These are phyloP conservation scores for Aspergillus sp. DNA, from an alignment of 2,329 filamentous ascomycete genomes.

Conservation along the genomic window DNA sequence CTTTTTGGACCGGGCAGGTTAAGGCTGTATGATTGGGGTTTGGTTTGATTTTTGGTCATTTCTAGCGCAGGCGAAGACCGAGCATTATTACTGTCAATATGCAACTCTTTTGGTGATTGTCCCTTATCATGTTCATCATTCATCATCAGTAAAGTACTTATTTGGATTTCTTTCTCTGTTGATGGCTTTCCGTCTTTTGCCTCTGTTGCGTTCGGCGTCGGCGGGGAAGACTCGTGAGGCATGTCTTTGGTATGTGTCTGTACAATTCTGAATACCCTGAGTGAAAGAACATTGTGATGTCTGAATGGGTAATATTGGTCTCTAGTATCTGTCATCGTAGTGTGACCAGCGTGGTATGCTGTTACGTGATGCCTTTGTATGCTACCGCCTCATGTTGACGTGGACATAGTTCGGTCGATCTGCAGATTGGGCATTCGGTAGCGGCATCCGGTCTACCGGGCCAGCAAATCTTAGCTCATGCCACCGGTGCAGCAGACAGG, in stretches of 20 bases:
- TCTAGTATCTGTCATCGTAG: conserved; percentile 7
- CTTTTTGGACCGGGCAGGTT: conserved; percentile 6
- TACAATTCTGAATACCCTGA: conserved; percentile 39
- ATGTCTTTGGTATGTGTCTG: conserved; percentile 22
- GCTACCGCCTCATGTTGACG: not conserved
- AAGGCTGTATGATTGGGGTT: conserved; percentile 6
- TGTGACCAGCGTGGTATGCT: not conserved
- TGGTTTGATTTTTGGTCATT: conserved; percentile 17
- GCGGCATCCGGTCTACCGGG: no score
- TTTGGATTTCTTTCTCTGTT: not conserved
- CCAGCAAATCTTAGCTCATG: no score
- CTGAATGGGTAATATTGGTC: conserved; percentile 16
- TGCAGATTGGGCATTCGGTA: no score
- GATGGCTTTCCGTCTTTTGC: not conserved
- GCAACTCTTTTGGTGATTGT: conserved; percentile 13
- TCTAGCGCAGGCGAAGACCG: conserved; percentile 16
- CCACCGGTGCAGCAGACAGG: no score
- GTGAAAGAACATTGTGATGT: conserved; percentile 26
- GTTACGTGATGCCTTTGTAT: not conserved
- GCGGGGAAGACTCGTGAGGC: conserved; percentile 23
- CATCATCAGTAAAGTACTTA: conserved; percentile 18
- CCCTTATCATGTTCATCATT: conserved; percentile 23
- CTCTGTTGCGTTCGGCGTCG: conserved; percentile 19
- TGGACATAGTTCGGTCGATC: no score
- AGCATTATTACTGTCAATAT: conserved; percentile 10